Evolutionary conservation across 768 basidiomycete genomes (phyloP), one percentile per base, ranked within the genome.

Genomic region (Mycena latifolia): DNA sequence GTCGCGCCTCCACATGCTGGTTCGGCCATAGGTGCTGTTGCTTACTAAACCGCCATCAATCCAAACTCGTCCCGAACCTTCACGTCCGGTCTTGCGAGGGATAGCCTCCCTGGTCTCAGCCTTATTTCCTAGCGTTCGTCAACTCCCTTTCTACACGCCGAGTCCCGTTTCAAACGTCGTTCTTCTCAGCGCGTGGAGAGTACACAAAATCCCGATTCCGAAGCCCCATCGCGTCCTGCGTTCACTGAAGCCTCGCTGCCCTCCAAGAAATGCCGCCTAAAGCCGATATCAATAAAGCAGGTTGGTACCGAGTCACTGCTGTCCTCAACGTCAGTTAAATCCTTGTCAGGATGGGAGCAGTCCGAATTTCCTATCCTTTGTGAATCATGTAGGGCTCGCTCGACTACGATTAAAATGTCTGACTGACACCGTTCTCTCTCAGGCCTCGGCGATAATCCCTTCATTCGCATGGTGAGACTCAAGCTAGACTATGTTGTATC

Each of bases 291-390:
- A 96, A 97, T 84, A 96, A 95, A 78, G 94, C 95, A 24, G 94
- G 94, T 17, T 94, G 93, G 20, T 22, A 43, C n/a, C n/a, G 20
- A 43, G 6, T 43, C 41, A 2, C n/a, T 22, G 18, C 20, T 43
- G n/a, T 22, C n/a, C n/a, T 22, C 41, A 17, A 15, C 15, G 20
- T 11, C 41, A 7, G 14, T n/a, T 43, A 43, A 43, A 43, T 2
- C 11, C 20, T 43, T 43, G 41, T n/a, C 20, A 43, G 41, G 41
- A 43, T 43, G 41, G 93, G 95, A 96, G 75, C 92, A 94, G 81
- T 92, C 91, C 76, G 95, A 96, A 77, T 96, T 96, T 58, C 95
- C 95, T 5, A 93, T 95, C 77, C 88, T 97, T 25, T 96, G 95
- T 77, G 95, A 97, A 79, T 94, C 93, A 76, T 96, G 95, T 92